Evolutionary conservation across 345 rosid genomes (phyloP), one percentile per base, ranked within the genome.

Genomic region (Camelina sativa): DNA sequence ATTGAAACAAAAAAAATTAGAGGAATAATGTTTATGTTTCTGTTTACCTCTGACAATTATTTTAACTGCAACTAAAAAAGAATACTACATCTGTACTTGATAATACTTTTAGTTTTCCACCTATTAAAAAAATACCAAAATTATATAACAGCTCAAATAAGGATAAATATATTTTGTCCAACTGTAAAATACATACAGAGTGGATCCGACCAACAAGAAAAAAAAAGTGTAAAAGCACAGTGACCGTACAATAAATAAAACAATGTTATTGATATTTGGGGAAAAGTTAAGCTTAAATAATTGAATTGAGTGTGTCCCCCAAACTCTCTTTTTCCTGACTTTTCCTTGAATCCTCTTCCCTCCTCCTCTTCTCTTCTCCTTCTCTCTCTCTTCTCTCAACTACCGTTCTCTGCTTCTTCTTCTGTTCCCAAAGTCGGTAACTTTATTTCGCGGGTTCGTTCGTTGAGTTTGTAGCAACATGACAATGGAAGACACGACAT

Each of bases 401-500:
- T 10, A 64, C 62, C 65, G 48, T 68, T 19, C 20, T 69, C 81
- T 80, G 64, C 81, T 68, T 62, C 80, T 70, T 62, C 22, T 53
- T 47, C 52, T 50, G 66, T 51, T 56, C 74, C 71, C 69, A 48
- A 75, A 73, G 11, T 56, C 63, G 40, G 50, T 37, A 62, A 51
- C 66, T 76, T 59, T 34, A 35, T 2, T 47, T 67, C 58, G 52
- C 47, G 60, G 60, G 58, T 62, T 73, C 19, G 64, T 71, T 47
- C 64, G 30, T 28, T 28, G 16, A 67, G 16, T 63, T 37, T 58
- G 12, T 28, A 28, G 30, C 47, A 38, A 9, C 41, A 38, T 8
- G 41, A 38, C 40, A 56, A 68, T 69, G 71, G 73, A 64, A 63
- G 98, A 94, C 79, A 91, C 98, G 5, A 90, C 98, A 10, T 91